phyloP scores from a whole-genome alignment of 768 basidiomycete genomes.

The Amanita jacksonii region DNA sequence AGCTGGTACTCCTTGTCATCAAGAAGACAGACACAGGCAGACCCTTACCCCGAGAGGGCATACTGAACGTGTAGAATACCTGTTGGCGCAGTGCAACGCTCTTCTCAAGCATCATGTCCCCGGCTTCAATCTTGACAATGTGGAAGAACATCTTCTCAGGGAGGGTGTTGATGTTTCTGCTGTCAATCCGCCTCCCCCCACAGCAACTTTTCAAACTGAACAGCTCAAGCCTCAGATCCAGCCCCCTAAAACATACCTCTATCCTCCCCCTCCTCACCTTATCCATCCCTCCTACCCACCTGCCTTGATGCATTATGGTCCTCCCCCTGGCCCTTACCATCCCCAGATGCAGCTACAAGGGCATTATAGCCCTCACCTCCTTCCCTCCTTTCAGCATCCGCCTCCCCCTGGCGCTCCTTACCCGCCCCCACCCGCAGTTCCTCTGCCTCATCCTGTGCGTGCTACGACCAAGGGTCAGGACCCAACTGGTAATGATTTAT shows the following conservation, averaged over 20 bases:
- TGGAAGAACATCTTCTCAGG: conserved; percentile 55
- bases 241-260: conserved; percentile 24
- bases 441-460: conserved; percentile 9
- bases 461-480: conserved; percentile 62
- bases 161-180: conserved; percentile 52
- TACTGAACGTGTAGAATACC: conserved; percentile 73
- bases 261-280: conserved; percentile 27
- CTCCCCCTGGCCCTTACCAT: conserved; percentile 30
- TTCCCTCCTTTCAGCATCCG: conserved; percentile 50
- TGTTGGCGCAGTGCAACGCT: conserved; percentile 69
- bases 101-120: conserved; percentile 68
- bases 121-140: conserved; percentile 52
- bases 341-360: conserved; percentile 27
- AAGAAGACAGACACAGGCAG: conserved; percentile 83
- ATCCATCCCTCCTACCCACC: conserved; percentile 32
- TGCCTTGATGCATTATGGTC: conserved; percentile 23
- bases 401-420: conserved; percentile 26
- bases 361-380: conserved; percentile 49
- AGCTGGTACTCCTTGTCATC: conserved; percentile 71
- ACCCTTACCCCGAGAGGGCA: conserved; percentile 79
- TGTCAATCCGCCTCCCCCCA: conserved; percentile 17
- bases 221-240: conserved; percentile 12
- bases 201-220: conserved; percentile 25
- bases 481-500: conserved; percentile 73
- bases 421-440: conserved; percentile 16